Evolutionary conservation across 2,329 filamentous ascomycete genomes (phyloP).

Genomic region (Cadophora luteo-olivacea): DNA sequence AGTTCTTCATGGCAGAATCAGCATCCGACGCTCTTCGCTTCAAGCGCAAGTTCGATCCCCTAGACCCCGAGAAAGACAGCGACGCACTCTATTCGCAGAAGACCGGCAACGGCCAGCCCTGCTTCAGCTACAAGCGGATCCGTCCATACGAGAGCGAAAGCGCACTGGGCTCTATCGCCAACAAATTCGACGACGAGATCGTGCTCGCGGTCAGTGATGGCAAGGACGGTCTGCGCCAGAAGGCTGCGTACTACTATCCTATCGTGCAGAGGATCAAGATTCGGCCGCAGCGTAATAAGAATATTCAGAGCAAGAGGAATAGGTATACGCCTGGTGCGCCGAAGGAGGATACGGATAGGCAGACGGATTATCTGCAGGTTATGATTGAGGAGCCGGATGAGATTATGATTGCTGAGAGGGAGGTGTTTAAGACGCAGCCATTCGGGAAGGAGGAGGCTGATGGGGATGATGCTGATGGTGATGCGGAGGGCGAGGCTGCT

Average conservation of each 20-base stretch:
- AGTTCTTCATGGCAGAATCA: slow-evolving; percentile 67
- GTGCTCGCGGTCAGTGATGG: slow-evolving; percentile 65
- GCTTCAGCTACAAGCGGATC: slow-evolving; percentile 67
- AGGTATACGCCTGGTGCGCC: slow-evolving; percentile 26
- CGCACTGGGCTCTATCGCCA: slow-evolving; percentile 60
- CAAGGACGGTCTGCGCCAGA: slow-evolving; percentile 55
- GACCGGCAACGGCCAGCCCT: slow-evolving; percentile 51
- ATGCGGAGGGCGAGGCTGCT: slow-evolving; percentile 19
- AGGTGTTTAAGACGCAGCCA: slow-evolving; percentile 52
- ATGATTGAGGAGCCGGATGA: slow-evolving; percentile 62
- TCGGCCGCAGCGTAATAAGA: slow-evolving; percentile 67
- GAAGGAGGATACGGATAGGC: slow-evolving; percentile 51
- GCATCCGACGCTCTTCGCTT: slow-evolving; percentile 58
- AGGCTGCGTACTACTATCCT: slow-evolving; percentile 72
- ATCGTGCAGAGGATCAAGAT: slow-evolving; percentile 69
- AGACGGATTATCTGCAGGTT: slow-evolving; percentile 59
- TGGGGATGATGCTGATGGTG: slow-evolving; percentile 30
- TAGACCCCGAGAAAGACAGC: slow-evolving; percentile 61
- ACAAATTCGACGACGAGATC: slow-evolving; percentile 70
- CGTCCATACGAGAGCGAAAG: slow-evolving; percentile 62
- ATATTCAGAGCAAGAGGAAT: slow-evolving; percentile 56
- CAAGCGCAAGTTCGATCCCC: slow-evolving; percentile 64
- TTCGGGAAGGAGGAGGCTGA: slow-evolving; percentile 37
- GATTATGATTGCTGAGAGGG: slow-evolving; percentile 58
- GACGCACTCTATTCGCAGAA: slow-evolving; percentile 61